A percentile compares a stretch with the other conserved stretches of the same genome.
Evolutionary conservation across 805 yeast genomes (phyloP).

Genomic region (Metschnikowia shivogae): DNA sequence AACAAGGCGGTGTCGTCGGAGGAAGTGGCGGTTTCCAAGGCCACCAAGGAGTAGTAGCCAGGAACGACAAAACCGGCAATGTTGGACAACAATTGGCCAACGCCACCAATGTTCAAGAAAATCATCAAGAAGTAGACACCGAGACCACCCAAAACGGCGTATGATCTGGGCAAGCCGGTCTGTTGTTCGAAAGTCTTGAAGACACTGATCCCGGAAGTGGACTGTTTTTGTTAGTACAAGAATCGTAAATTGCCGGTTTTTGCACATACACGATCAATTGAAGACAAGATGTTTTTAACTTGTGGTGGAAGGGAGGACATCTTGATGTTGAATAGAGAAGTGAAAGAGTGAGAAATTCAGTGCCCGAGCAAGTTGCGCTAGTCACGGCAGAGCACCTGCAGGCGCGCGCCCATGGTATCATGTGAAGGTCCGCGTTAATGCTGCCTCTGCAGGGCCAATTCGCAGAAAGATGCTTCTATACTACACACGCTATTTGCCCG

Average conservation of each 20-base stretch:
- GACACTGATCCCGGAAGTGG: constrained; percentile 27
- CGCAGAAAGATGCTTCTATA: constrained; percentile 1
- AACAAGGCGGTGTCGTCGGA: constrained; percentile 83
- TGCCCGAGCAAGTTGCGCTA: neutral
- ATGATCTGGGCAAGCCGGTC: constrained; percentile 75
- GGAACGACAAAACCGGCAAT: constrained; percentile 89
- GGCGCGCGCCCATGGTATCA: constrained; percentile 2
- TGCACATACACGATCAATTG: constrained; percentile 18
- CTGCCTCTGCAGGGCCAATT: neutral
- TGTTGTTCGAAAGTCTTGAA: constrained; percentile 38
- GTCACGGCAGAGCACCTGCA: neutral
- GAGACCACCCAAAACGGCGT: constrained; percentile 65
- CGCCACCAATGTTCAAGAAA: constrained; percentile 87
- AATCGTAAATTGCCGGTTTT: neutral
- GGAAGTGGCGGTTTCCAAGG: constrained; percentile 65
- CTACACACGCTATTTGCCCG: constrained; percentile 21
- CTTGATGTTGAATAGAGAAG: constrained; percentile 1
- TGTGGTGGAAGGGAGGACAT: constrained; percentile 17
- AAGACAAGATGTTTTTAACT: constrained; percentile 13
- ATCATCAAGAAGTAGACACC: constrained; percentile 69
- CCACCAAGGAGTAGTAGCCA: constrained; percentile 80
- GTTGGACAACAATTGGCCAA: constrained; percentile 92
- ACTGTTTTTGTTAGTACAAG: constrained; percentile 19
- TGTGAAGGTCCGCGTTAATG: neutral
- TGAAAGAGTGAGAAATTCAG: neutral